A percentile compares a stretch with the other conserved stretches of the same genome.
Conservation (phyloP, 352 stramenopile genomes). For the Aphanomyces invadans region DNA sequence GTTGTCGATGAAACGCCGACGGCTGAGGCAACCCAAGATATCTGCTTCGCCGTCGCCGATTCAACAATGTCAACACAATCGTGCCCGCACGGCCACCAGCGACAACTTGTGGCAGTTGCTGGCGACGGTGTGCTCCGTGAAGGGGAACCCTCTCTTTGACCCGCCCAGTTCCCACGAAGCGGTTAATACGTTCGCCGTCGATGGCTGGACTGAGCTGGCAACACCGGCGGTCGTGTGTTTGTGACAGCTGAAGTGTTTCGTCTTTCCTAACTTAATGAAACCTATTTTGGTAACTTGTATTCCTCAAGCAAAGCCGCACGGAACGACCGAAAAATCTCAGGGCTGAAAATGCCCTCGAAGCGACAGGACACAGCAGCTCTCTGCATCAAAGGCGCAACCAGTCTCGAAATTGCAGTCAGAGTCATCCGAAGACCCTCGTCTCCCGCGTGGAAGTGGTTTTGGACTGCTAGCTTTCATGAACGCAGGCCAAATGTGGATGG, state of each 20-base stretch:
- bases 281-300: not conserved
- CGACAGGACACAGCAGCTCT: not conserved
- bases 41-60: not conserved
- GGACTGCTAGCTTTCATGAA: no score
- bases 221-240: constrained; percentile 14
- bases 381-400: no score
- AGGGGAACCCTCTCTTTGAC: not conserved
- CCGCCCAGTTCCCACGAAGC: not conserved
- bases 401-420: no score
- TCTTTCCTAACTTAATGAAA: constrained; percentile 5
- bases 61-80: not conserved
- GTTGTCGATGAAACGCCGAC: not conserved
- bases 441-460: no score
- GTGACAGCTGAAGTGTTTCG: not conserved
- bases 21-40: not conserved
- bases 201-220: constrained; percentile 6
- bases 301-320: no score
- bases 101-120: constrained; percentile 14
- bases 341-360: not conserved
- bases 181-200: not conserved
- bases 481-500: no score
- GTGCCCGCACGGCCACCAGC: not conserved
- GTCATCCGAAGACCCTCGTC: no score
- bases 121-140: not conserved
- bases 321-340: not conserved